These are phyloP conservation scores for Artemisia tridentata DNA, from an alignment of 129 eudicot genomes.

Conservation along the genomic window DNA sequence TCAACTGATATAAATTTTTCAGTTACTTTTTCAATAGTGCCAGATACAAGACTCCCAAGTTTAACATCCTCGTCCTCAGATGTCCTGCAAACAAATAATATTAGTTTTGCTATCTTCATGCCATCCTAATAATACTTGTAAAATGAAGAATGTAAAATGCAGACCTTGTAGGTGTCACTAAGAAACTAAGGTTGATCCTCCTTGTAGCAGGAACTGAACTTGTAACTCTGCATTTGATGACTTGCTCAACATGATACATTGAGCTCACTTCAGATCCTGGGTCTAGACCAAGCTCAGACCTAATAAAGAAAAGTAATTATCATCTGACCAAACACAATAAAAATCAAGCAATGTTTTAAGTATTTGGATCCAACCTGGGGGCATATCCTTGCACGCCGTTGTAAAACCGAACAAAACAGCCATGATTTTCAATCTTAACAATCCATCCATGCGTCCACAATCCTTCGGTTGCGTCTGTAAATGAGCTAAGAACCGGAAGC, in stretches of 20 bases:
- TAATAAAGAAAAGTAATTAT: conserved; percentile 26
- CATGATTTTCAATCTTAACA: conserved; percentile 84
- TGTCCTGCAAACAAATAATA: conserved; percentile 36
- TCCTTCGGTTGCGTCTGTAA: conserved; percentile 89
- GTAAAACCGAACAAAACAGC: conserved; percentile 89
- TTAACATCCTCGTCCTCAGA: conserved; percentile 54
- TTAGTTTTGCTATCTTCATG: conserved; percentile 6
- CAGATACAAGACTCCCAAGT: conserved; percentile 80
- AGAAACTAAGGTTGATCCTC: conserved; percentile 78
- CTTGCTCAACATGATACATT: conserved; percentile 86
- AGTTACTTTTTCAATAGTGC: conserved; percentile 65
- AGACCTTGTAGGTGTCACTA: conserved; percentile 62
- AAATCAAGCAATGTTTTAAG: conserved; percentile 5
- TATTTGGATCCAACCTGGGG: conserved; percentile 57
- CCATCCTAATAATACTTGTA: conserved; percentile 4
- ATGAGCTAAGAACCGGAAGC: conserved; percentile 71
- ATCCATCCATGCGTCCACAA: conserved; percentile 96
- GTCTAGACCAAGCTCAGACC: conserved; percentile 89
- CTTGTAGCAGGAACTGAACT: conserved; percentile 66
- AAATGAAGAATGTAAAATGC: not conserved
- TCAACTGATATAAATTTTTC: conserved; percentile 50
- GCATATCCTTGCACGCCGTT: conserved; percentile 96
- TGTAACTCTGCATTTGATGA: conserved; percentile 85
- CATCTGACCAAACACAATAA: conserved; percentile 9
- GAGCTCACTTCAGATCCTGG: conserved; percentile 71